These are phyloP conservation scores for Zygoascus biomembranicola DNA, from an alignment of 805 yeast genomes.

Conservation along the genomic window DNA sequence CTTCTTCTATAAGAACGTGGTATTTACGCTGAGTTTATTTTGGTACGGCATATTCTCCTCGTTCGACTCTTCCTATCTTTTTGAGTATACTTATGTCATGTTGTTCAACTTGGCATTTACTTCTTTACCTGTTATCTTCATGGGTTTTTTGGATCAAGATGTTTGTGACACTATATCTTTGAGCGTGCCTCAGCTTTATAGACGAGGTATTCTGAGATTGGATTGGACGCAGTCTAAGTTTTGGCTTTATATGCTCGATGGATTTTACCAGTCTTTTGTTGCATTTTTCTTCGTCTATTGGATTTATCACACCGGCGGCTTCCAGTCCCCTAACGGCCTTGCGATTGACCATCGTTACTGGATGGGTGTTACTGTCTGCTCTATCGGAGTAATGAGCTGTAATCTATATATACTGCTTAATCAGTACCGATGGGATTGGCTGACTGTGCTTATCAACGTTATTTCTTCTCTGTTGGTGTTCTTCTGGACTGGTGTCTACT, in stretches of 20 bases:
- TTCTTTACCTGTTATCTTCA: constrained; percentile 65
- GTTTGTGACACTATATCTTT: constrained; percentile 59
- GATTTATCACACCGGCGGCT: constrained; percentile 38
- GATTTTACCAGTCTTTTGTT: constrained; percentile 63
- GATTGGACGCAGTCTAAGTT: constrained; percentile 60
- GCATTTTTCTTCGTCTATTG: constrained; percentile 66
- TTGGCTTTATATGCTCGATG: constrained; percentile 58
- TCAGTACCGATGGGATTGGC: constrained; percentile 74
- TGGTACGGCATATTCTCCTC: constrained; percentile 68
- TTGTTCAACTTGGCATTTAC: constrained; percentile 78
- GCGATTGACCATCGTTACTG: constrained; percentile 59
- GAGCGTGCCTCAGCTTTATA: constrained; percentile 62
- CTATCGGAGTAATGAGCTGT: constrained; percentile 55
- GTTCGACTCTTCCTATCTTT: constrained; percentile 71
- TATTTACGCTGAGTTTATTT: constrained; percentile 65
- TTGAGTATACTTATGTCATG: constrained; percentile 71
- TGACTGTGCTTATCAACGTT: constrained; percentile 43
- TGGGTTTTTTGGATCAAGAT: constrained; percentile 74
- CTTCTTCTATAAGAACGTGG: constrained; percentile 70
- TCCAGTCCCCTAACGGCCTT: constrained; percentile 40
- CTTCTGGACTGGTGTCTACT: constrained; percentile 79
- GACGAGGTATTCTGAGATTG: constrained; percentile 56
- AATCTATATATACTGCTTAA: constrained; percentile 58
- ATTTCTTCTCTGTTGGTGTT: constrained; percentile 52
- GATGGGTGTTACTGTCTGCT: constrained; percentile 57